A percentile compares a stretch with the other conserved stretches of the same genome.
Evolutionary conservation across 495 filamentous ascomycete species (phyloP).

Genomic region (Penicillium coffeae): DNA sequence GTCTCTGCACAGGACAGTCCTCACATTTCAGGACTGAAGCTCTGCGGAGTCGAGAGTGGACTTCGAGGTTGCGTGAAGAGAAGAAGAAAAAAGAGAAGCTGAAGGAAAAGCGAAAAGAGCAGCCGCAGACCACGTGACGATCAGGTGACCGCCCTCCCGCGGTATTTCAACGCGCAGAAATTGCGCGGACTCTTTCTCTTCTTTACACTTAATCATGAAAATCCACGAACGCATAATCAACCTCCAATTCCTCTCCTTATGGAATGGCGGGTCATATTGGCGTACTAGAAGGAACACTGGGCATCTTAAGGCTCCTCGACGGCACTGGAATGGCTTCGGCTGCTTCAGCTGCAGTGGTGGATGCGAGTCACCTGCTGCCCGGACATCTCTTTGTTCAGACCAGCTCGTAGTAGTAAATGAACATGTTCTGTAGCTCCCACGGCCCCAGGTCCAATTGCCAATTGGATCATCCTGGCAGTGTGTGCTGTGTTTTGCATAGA

Average conservation of each 20-base stretch:
- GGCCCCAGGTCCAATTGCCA: too few relatives aligned
- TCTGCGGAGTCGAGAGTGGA: not conserved
- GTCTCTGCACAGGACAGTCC: constrained; percentile 1
- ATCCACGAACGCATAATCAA: constrained; percentile 53
- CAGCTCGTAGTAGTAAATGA: too few relatives aligned
- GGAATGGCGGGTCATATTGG: constrained; percentile 55
- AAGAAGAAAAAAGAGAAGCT: constrained; percentile 3
- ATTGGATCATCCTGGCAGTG: too few relatives aligned
- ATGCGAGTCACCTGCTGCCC: constrained; percentile 39
- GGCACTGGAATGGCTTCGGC: constrained; percentile 23
- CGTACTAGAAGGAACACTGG: constrained; percentile 42
- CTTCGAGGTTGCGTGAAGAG: constrained; percentile 2
- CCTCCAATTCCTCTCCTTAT: constrained; percentile 44
- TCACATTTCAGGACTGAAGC: constrained; percentile 14
- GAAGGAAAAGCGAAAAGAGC: not conserved
- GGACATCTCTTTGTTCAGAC: constrained; percentile 37
- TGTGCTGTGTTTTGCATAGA: too few relatives aligned
- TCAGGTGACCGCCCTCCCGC: constrained; percentile 17
- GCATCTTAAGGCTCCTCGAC: constrained; percentile 32
- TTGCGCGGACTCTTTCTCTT: constrained; percentile 23
- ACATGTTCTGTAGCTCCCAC: too few relatives aligned
- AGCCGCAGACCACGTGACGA: constrained; percentile 9
- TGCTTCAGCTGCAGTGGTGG: constrained; percentile 32
- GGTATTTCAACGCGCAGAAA: constrained; percentile 16
- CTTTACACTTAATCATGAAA: constrained; percentile 47